These are phyloP conservation scores for Esteya vermicola DNA, from an alignment of 2,329 filamentous ascomycete genomes.

Conservation along the genomic window DNA sequence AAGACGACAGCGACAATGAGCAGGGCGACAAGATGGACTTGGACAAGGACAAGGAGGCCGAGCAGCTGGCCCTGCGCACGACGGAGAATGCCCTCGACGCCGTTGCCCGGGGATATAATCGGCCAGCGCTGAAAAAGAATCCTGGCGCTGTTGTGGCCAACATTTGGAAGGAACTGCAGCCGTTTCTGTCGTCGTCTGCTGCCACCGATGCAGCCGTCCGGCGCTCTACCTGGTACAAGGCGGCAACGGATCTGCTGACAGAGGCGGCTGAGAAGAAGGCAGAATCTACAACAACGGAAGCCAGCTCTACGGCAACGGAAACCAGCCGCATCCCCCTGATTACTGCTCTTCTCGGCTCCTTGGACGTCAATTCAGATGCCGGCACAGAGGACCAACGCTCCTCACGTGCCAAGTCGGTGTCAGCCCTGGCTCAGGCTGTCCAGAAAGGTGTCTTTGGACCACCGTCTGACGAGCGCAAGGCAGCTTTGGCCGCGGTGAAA, in stretches of 20 bases:
- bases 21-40: slow-evolving; percentile 2
- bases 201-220: slow-evolving; percentile 23
- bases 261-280: slow-evolving; percentile 19
- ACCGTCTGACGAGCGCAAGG: slow-evolving; percentile 7
- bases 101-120: slow-evolving; percentile 33
- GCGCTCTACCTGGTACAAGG: slow-evolving; percentile 37
- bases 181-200: no score
- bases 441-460: slow-evolving; percentile 27
- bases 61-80: slow-evolving; percentile 27
- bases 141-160: slow-evolving; percentile 23
- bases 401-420: slow-evolving; percentile 30
- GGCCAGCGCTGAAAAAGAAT: slow-evolving; percentile 20
- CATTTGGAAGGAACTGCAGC: slow-evolving; percentile 25
- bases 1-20: slow-evolving; percentile 53
- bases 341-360: slow-evolving; percentile 27
- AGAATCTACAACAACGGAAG: no score
- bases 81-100: slow-evolving; percentile 36
- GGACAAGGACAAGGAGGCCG: slow-evolving; percentile 11
- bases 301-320: neutral
- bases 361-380: slow-evolving; percentile 30
- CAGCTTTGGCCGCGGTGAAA: slow-evolving; percentile 1
- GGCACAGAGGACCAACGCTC: slow-evolving; percentile 38
- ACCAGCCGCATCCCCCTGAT: slow-evolving; percentile 6
- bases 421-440: slow-evolving; percentile 25
- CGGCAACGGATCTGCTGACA: slow-evolving; percentile 31